Base-by-base conservation (phyloP, 495 filamentous ascomycete species). In the Penicillium atrosanguineum region DNA sequence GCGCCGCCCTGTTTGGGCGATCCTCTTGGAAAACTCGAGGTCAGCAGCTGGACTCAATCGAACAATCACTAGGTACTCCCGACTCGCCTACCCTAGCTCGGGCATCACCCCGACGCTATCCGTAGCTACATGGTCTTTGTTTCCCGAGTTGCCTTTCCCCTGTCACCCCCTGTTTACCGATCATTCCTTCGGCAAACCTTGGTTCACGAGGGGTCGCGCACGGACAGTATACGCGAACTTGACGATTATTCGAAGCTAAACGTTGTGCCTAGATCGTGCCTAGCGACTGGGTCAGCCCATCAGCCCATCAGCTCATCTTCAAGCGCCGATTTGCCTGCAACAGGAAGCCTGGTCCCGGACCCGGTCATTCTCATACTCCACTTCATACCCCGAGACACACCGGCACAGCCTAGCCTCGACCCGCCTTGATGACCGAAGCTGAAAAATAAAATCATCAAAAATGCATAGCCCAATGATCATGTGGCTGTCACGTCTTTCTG, bases 251-350 rank as follows among this genome's bases (percentile, higher is more conserved):
- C 49, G 55, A 55, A 55, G 51, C 55, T 59, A 59, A 56, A 47
- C 19, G 46, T n/a, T 40, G 54, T 65, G 54, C 46, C 63, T 61
- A 63, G 60, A 63, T 66, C 52, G 48, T 57, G 42, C 37, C 55
- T 40, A 59, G 52, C 46, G 25, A 39, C 48, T 52, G 52, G 57
- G 53, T 52, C 44, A 41, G 20, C 40, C 48, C 52, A 46, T 23
- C 38, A 38, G 20, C 37, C 26, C 57, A 39, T 46, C 49, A 53
- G 39, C 55, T 44, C 31, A 37, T 53, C 40, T 51, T 41, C 46
- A 54, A 48, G 50, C 56, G 46, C 50, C 50, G 28, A 57, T 52
- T 53, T 43, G 42, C 12, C 36, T 19, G 6, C 23, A 9, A 49
- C 7, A 31, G 37, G 47, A 41, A 21, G 18, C 38, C 36, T 7